Percentiles rank a stretch among this genome's conserved stretches.
phyloP scores from a whole-genome alignment of 2,329 filamentous ascomycete genomes.

The Phyllosticta capitalensis region DNA sequence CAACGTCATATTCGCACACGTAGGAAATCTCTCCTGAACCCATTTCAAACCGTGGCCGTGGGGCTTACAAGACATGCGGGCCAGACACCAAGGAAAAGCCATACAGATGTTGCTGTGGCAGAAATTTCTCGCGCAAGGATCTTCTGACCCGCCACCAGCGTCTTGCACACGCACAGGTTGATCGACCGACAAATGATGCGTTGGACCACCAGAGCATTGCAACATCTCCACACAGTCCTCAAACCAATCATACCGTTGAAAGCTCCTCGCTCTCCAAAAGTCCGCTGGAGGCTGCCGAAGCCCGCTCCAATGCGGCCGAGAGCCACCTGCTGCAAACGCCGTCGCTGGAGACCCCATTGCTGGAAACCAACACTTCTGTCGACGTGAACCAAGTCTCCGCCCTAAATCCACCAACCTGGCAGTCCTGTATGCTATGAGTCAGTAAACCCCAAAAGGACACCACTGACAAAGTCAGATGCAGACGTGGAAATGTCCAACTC shows the following conservation, averaged over 20 bases:
- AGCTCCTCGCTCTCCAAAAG: background rate
- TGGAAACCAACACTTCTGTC: too few relatives aligned
- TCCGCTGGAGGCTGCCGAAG: too few relatives aligned
- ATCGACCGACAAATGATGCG: background rate
- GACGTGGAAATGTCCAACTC: constrained; percentile 6
- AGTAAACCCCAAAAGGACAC: too few relatives aligned
- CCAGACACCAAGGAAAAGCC: constrained; percentile 24
- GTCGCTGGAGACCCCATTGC: too few relatives aligned
- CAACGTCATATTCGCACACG: constrained; percentile 24
- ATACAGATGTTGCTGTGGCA: constrained; percentile 20
- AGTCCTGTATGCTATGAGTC: too few relatives aligned
- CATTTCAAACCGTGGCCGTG: constrained; percentile 7
- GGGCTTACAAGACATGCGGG: constrained; percentile 2
- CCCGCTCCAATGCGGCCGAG: too few relatives aligned
- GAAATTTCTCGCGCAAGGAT: constrained; percentile 21
- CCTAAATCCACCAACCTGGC: too few relatives aligned
- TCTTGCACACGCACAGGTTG: constrained; percentile 17
- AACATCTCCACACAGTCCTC: background rate
- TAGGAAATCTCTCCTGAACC: constrained; percentile 14
- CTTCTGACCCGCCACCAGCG: constrained; percentile 24
- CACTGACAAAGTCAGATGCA: constrained; percentile 5
- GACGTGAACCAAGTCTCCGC: too few relatives aligned
- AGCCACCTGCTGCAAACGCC: too few relatives aligned
- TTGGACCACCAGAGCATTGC: background rate
- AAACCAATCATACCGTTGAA: background rate